Conservation (phyloP, 345 rosid species). For the Acer campestre region DNA sequence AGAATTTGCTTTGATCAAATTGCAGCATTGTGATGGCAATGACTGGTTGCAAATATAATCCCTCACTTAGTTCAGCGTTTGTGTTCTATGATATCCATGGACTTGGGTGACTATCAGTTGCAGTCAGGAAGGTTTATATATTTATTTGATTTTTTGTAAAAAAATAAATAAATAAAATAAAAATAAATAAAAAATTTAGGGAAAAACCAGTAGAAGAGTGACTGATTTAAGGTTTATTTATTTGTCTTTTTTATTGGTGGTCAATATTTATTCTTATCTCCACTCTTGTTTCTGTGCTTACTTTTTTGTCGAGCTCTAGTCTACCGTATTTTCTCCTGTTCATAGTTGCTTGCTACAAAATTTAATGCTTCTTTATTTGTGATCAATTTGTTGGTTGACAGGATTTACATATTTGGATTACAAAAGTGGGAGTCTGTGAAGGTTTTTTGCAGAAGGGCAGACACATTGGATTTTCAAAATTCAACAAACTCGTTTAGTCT, state of each 20-base stretch:
- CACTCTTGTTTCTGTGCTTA: not conserved
- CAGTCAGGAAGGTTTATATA: not conserved
- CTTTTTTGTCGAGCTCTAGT: not conserved
- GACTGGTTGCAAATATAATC: not conserved
- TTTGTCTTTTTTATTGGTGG: not conserved
- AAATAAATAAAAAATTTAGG: not conserved
- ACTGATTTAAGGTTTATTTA: not conserved
- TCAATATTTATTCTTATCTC: not conserved
- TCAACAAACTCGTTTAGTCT: not conserved
- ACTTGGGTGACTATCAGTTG: not conserved
- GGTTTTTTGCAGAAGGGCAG: conserved; percentile 4
- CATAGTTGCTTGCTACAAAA: not conserved
- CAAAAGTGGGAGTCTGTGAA: not conserved
- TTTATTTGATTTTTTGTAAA: too few species aligned
- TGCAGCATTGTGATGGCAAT: not conserved
- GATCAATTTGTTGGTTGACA: not conserved
- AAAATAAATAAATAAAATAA: too few species aligned
- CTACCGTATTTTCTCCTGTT: not conserved
- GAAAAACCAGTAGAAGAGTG: not conserved
- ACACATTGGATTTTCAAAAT: not conserved
- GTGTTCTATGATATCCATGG: not conserved
- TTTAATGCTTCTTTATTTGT: not conserved
- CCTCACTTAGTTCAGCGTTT: not conserved
- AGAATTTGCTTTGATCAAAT: not conserved
- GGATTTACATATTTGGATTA: not conserved